phyloP scores from a whole-genome alignment of 805 yeast species.

The Priceomyces melissophilus region DNA sequence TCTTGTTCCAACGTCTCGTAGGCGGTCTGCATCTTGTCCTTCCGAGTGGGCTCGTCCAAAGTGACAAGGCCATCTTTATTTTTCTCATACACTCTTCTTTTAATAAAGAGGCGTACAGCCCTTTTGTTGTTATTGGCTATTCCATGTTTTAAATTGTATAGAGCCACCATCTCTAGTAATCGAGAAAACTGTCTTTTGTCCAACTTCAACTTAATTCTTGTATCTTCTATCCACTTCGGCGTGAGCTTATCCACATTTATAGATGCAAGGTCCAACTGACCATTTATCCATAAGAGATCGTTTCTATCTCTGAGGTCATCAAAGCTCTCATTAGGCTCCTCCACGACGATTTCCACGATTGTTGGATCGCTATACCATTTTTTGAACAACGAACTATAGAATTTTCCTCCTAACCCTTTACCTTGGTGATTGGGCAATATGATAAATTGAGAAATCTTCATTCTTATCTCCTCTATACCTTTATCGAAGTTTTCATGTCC shows the following conservation, averaged over 20 bases:
- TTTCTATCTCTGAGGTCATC: slow-evolving; percentile 86
- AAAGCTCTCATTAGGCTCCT: slow-evolving; percentile 90
- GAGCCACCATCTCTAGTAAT: slow-evolving; percentile 68
- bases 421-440: slow-evolving; percentile 83
- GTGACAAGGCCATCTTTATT: slow-evolving; percentile 75
- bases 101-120: slow-evolving; percentile 58
- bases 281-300: slow-evolving; percentile 49
- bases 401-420: slow-evolving; percentile 61
- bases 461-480: slow-evolving; percentile 41
- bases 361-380: slow-evolving; percentile 51
- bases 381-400: slow-evolving; percentile 56
- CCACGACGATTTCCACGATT: slow-evolving; percentile 77
- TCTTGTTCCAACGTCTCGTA: slow-evolving; percentile 67
- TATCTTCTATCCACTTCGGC: slow-evolving; percentile 37
- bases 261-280: slow-evolving; percentile 16
- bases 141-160: slow-evolving; percentile 34
- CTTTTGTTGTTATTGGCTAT: slow-evolving; percentile 24
- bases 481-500: slow-evolving; percentile 52
- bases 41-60: slow-evolving; percentile 59
- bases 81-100: slow-evolving; percentile 69
- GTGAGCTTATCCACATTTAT: slow-evolving; percentile 14
- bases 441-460: slow-evolving; percentile 83
- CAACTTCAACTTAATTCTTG: slow-evolving; percentile 49
- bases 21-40: slow-evolving; percentile 73
- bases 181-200: slow-evolving; percentile 78